Percentiles rank a stretch among this genome's conserved stretches.
These are phyloP conservation scores for Epichloe gansuensis DNA, from an alignment of 2,329 filamentous ascomycete species.

Conservation along the genomic window DNA sequence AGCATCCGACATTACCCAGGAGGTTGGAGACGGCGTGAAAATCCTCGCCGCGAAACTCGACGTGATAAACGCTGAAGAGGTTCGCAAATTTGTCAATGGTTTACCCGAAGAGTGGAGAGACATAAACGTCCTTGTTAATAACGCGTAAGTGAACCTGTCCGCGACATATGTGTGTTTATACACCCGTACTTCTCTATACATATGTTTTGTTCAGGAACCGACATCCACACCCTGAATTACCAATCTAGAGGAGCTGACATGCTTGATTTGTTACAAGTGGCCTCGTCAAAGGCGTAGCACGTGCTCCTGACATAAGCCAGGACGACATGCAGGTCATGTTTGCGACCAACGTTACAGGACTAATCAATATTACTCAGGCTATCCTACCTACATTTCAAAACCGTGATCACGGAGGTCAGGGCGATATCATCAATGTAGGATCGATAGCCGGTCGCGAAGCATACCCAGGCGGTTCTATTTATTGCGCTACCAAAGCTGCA, in stretches of 20 bases:
- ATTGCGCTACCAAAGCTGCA: slow-evolving; percentile 87
- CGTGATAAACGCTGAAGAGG: slow-evolving; percentile 66
- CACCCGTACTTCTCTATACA: neutral
- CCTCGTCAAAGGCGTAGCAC: slow-evolving; percentile 77
- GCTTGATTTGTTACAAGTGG: slow-evolving; percentile 40
- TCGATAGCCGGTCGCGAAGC: slow-evolving; percentile 79
- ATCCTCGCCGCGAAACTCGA: slow-evolving; percentile 77
- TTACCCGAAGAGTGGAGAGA: slow-evolving; percentile 74
- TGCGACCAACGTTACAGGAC: slow-evolving; percentile 80
- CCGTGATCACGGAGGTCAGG: slow-evolving; percentile 61
- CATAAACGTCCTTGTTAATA: slow-evolving; percentile 87
- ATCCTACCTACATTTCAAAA: slow-evolving; percentile 72
- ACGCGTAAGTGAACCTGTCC: slow-evolving; percentile 55
- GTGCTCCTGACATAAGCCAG: slow-evolving; percentile 69
- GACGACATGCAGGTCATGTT: slow-evolving; percentile 84
- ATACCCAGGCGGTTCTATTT: slow-evolving; percentile 77
- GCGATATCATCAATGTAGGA: slow-evolving; percentile 92
- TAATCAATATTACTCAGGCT: slow-evolving; percentile 95
- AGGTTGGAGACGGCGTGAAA: slow-evolving; percentile 69
- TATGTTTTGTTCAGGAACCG: too few species aligned
- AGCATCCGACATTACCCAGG: slow-evolving; percentile 60
- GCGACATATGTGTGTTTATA: neutral
- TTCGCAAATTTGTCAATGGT: slow-evolving; percentile 57
- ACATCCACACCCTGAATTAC: neutral
- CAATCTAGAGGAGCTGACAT: neutral